Conservation (phyloP, 805 yeast genomes). For the Metschnikowia anglica region DNA sequence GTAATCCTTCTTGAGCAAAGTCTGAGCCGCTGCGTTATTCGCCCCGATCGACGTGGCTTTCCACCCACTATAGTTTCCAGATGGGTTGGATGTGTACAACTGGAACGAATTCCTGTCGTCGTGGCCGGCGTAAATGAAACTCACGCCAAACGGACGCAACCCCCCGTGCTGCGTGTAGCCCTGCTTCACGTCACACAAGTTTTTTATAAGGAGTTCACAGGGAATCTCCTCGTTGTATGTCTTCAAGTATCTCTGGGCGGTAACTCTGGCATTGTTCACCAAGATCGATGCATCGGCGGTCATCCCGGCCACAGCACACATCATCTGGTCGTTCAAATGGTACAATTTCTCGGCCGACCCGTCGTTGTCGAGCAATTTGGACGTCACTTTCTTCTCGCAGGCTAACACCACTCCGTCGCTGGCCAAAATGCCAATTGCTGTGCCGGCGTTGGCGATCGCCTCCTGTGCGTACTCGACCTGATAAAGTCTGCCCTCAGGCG, state of each 20-base stretch:
- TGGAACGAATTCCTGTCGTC: conserved; percentile 90
- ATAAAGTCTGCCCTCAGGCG: conserved; percentile 97
- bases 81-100: conserved; percentile 91
- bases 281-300: conserved; percentile 94
- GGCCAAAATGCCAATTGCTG: conserved; percentile 75
- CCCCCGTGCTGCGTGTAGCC: conserved; percentile 99
- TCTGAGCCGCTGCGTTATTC: conserved; percentile 93
- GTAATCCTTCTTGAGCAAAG: conserved; percentile 91
- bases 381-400: conserved; percentile 93
- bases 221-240: conserved; percentile 91
- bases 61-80: conserved; percentile 98
- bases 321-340: conserved; percentile 70
- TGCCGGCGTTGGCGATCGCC: conserved; percentile 80
- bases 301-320: conserved; percentile 97
- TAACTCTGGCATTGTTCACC: conserved; percentile 79
- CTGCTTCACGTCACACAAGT: conserved; percentile 90
- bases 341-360: conserved; percentile 91
- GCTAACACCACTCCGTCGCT: conserved; percentile 90
- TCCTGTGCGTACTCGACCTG: conserved; percentile 97
- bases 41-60: conserved; percentile 97
- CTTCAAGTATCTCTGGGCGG: conserved; percentile 81
- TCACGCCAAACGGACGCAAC: conserved; percentile 96
- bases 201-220: conserved; percentile 84
- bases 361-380: conserved; percentile 90
- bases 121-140: conserved; percentile 92